Base-by-base conservation (phyloP, 177 flowering plant species). In the Vitis hybrid region DNA sequence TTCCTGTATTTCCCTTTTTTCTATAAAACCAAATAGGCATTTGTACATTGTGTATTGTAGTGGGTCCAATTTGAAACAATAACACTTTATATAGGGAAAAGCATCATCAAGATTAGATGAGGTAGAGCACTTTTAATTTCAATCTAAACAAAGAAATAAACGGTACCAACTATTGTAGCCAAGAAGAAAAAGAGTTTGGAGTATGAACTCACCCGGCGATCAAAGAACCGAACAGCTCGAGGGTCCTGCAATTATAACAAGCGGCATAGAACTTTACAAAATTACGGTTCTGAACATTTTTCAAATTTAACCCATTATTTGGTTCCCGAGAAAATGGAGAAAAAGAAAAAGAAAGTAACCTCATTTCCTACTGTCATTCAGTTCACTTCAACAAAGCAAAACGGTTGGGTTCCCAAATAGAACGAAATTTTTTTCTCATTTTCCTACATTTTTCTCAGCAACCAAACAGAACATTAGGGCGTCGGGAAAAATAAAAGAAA, bases 201-300 rank as follows among this genome's bases (percentile, higher is more conserved):
- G 49, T 45, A 50, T 51, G 15, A 73, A 83, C 94, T 81, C 14
- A 96, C 99, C 87, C 92, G 84, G 8, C 98, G 96, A 79, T 95
- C 98, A 51, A 91, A 95, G 71, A 95, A 84, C 14, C 99, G 90
- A 75, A 96, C 77, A 70, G 97, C 97, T 75, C 93, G 86, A 2
- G 88, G 45, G 76, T 89, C 95, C 99, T 93, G 91, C 68, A 76
- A 71, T 53, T 63, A 39, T 69, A 62, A 60, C 51, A 65, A 13
- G 29, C 9, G 45, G 45, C 45, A 39, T 39, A 39, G 6, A 39
- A 39, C 45, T 5, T 3, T 4, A 39, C 45, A 39, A 39, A 39
- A 39, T 39, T 39, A 39, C 45, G 45, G 45, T 5, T 39, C 45
- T 39, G 8, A 0, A 5, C 20, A 14, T 2, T 15, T 53, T 22